Evolutionary conservation across 768 basidiomycete genomes (phyloP).

Genomic region (Auricularia sp.): DNA sequence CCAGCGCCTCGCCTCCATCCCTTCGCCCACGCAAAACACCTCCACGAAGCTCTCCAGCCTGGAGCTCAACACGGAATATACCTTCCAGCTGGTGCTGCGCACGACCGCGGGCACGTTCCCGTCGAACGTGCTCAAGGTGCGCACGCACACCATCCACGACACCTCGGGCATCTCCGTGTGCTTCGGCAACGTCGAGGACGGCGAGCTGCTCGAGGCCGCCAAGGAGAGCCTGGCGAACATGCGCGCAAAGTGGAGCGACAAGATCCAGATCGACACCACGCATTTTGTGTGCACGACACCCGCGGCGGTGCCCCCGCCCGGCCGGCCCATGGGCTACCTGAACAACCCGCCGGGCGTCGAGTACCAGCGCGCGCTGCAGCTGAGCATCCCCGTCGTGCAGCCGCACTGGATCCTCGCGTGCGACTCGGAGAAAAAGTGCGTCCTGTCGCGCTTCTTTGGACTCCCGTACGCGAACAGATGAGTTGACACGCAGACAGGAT

Average conservation of each 20-base stretch:
- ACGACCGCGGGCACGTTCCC: conserved; percentile 88
- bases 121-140: conserved; percentile 71
- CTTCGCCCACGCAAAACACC: conserved; percentile 70
- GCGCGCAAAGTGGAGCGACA: conserved; percentile 83
- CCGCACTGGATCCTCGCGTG: conserved; percentile 94
- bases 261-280: conserved; percentile 94
- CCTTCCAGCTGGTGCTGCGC: conserved; percentile 87
- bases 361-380: conserved; percentile 89
- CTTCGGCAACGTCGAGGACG: conserved; percentile 83
- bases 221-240: conserved; percentile 75
- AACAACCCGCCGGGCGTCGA: conserved; percentile 64
- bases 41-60: conserved; percentile 81
- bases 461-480: neutral
- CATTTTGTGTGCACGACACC: conserved; percentile 96
- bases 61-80: conserved; percentile 74
- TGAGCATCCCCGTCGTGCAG: conserved; percentile 90
- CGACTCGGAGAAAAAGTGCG: conserved; percentile 71
- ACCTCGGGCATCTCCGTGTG: conserved; percentile 92
- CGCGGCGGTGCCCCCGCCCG: conserved; percentile 25
- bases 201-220: conserved; percentile 64
- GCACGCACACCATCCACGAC: conserved; percentile 90
- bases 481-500: conserved; percentile 42
- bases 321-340: conserved; percentile 46
- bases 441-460: conserved; percentile 3
- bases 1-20: conserved; percentile 78